These are phyloP conservation scores for Candida boidinii DNA, from an alignment of 805 yeast genomes.

Conservation along the genomic window DNA sequence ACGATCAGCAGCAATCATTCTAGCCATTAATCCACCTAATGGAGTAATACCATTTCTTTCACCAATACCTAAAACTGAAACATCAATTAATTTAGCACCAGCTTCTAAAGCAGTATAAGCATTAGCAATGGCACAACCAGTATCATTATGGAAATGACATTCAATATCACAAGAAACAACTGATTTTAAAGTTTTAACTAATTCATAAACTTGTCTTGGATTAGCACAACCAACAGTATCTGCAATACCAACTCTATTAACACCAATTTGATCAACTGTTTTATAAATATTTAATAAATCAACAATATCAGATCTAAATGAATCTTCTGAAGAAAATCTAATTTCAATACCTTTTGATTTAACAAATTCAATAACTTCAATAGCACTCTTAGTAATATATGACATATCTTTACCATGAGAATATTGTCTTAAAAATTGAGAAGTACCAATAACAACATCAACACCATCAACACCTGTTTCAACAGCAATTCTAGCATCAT, in stretches of 20 bases:
- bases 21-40: slow-evolving; percentile 95
- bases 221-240: slow-evolving; percentile 99
- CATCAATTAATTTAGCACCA: slow-evolving; percentile 93
- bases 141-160: slow-evolving; percentile 98
- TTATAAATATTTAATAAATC: slow-evolving; percentile 92
- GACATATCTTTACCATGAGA: slow-evolving; percentile 99
- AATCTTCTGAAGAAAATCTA: slow-evolving; percentile 94
- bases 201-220: slow-evolving; percentile 97
- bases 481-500: slow-evolving; percentile 94
- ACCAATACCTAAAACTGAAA: slow-evolving; percentile 94
- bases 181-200: slow-evolving; percentile 85
- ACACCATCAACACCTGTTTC: slow-evolving; percentile 99
- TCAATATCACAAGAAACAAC: slow-evolving; percentile 96
- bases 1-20: slow-evolving; percentile 98
- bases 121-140: slow-evolving; percentile 98
- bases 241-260: slow-evolving; percentile 97
- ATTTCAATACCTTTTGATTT: slow-evolving; percentile 95
- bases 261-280: slow-evolving; percentile 96
- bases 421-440: slow-evolving; percentile 87
- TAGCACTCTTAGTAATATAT: slow-evolving; percentile 90
- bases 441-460: slow-evolving; percentile 96
- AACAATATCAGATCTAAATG: slow-evolving; percentile 93
- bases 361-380: slow-evolving; percentile 95
- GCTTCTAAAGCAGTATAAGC: slow-evolving; percentile 98
- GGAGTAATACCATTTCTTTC: slow-evolving; percentile 99